Evolutionary conservation across 352 stramenopile species (phyloP).

Genomic region (Pythium myriotylum): DNA sequence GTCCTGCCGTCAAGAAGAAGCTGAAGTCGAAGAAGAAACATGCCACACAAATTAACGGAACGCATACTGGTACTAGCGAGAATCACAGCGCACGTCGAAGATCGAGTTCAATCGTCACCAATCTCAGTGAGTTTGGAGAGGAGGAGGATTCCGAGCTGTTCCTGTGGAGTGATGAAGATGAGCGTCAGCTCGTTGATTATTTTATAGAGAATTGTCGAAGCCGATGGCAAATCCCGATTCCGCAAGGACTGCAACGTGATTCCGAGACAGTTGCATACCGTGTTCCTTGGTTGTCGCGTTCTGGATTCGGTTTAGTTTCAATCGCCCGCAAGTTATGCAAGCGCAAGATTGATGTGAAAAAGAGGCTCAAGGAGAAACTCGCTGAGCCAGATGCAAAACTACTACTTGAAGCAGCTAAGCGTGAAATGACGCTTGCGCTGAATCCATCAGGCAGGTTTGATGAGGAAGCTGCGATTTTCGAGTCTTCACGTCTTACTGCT

Average conservation of each 20-base stretch:
- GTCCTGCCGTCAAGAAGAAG: constrained; percentile 22
- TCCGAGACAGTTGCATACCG: constrained; percentile 65
- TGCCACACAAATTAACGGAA: background rate
- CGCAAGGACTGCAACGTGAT: constrained; percentile 59
- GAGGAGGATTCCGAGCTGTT: constrained; percentile 28
- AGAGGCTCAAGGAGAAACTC: constrained; percentile 71
- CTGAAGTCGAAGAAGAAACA: constrained; percentile 16
- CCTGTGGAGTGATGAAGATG: constrained; percentile 57
- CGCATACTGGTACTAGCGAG: background rate
- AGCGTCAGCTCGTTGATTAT: constrained; percentile 59
- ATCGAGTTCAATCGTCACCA: background rate
- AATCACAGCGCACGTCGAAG: background rate
- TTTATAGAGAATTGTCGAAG: constrained; percentile 73
- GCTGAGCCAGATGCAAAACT: constrained; percentile 61
- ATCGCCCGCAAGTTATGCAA: constrained; percentile 70
- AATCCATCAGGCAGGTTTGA: constrained; percentile 62
- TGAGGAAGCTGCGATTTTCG: constrained; percentile 64
- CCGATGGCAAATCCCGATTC: constrained; percentile 64
- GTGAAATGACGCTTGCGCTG: constrained; percentile 39
- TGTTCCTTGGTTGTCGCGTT: constrained; percentile 56
- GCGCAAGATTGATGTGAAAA: constrained; percentile 79
- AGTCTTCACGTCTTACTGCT: constrained; percentile 59
- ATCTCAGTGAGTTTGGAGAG: constrained; percentile 6
- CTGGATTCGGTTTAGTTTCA: constrained; percentile 61
- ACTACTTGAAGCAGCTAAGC: constrained; percentile 60